phyloP scores from a whole-genome alignment of 1,284 basidiomycete species.

The Tremellales sp. region DNA sequence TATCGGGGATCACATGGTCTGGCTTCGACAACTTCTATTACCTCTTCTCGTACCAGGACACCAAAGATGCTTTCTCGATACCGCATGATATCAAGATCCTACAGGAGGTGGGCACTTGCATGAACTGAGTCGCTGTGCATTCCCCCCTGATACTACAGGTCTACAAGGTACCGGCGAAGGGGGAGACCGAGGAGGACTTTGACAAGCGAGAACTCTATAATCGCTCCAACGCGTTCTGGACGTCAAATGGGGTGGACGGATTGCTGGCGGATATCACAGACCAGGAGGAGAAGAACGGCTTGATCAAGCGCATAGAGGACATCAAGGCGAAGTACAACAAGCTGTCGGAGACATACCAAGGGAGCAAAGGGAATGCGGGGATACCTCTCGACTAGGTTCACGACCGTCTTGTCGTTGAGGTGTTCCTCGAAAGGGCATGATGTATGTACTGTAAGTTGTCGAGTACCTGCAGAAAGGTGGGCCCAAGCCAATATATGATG shows the following conservation, averaged over 20 bases:
- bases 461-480: no score
- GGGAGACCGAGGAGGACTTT: slow-evolving; percentile 11
- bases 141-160: slow-evolving; percentile 10
- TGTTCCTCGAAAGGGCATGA: no score
- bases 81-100: slow-evolving; percentile 32
- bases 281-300: slow-evolving; percentile 7
- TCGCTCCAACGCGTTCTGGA: slow-evolving; percentile 25
- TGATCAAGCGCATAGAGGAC: slow-evolving; percentile 6
- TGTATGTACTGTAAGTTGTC: no score
- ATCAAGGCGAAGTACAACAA: slow-evolving; percentile 17
- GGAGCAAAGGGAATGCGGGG: slow-evolving; percentile 16
- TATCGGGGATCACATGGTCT: slow-evolving; percentile 32
- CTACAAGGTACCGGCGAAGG: slow-evolving; percentile 16
- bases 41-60: slow-evolving; percentile 31
- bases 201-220: slow-evolving; percentile 25
- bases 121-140: neutral
- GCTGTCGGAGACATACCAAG: slow-evolving; percentile 23
- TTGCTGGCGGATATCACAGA: slow-evolving; percentile 13
- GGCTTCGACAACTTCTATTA: slow-evolving; percentile 31
- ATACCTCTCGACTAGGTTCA: slow-evolving; percentile 26
- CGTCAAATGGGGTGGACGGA: slow-evolving; percentile 15
- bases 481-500: no score
- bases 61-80: slow-evolving; percentile 25
- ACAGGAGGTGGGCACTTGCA: slow-evolving; percentile 14
- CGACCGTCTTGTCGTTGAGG: no score